Conservation (phyloP, 2,329 filamentous ascomycete species). For the Aspergillus jensenii region DNA sequence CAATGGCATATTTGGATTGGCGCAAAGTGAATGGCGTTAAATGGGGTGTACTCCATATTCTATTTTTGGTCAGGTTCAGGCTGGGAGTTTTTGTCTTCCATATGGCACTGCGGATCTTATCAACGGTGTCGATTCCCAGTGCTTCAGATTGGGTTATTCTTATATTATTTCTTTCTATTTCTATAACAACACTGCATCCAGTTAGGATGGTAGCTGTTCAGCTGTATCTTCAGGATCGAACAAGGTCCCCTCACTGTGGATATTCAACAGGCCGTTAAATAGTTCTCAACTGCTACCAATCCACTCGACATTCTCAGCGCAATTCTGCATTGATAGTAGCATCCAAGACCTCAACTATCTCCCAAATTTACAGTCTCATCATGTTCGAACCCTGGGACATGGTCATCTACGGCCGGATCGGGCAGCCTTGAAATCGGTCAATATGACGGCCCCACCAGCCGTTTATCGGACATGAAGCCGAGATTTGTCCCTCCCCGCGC, state of each 20-base stretch:
- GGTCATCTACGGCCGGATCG: neutral
- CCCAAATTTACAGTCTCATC: neutral
- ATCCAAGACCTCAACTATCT: neutral
- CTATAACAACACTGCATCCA: neutral
- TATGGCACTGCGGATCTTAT: conserved; percentile 2
- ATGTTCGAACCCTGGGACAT: neutral
- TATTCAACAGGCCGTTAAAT: neutral
- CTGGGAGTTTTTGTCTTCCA: neutral
- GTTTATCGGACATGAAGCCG: conserved; percentile 14
- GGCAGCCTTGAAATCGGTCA: neutral
- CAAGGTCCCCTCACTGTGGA: neutral
- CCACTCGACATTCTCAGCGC: neutral
- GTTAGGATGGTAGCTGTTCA: conserved; percentile 9
- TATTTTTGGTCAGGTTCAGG: conserved; percentile 8
- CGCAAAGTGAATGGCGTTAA: conserved; percentile 22
- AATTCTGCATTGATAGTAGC: neutral
- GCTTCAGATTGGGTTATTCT: neutral
- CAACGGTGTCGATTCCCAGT: neutral
- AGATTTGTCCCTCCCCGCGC: conserved; percentile 1
- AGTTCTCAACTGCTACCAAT: neutral
- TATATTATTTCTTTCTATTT: neutral
- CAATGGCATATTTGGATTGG: conserved; percentile 19
- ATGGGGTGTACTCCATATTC: conserved; percentile 7
- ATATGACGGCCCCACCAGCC: conserved; percentile 8
- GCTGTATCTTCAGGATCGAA: neutral